These are phyloP conservation scores for Carex arenaria DNA, from an alignment of 202 grass and related monocot genomes.

Conservation along the genomic window DNA sequence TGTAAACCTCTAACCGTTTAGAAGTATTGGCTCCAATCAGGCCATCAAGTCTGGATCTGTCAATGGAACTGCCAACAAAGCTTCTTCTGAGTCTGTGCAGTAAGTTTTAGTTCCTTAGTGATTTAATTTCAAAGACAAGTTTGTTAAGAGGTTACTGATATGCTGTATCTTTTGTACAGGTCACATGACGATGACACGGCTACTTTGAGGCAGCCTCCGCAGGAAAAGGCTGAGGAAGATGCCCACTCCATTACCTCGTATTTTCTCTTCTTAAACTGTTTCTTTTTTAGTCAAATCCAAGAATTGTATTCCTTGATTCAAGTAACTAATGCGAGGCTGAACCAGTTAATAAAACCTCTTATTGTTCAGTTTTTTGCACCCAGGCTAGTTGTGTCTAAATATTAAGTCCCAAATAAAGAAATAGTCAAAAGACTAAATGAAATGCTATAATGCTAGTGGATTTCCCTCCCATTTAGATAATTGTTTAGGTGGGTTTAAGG, in stretches of 20 bases:
- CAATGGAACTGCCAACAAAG: conserved; percentile 38
- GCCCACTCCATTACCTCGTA: conserved; percentile 73
- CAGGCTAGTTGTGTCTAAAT: background rate
- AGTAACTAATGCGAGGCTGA: background rate
- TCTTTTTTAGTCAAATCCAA: background rate
- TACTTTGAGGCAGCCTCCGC: conserved; percentile 24
- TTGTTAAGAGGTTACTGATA: conserved; percentile 22
- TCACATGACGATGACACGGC: conserved; percentile 28
- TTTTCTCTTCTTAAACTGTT: background rate
- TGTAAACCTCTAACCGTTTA: conserved; percentile 28
- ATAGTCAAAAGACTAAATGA: background rate
- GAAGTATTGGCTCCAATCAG: conserved; percentile 31
- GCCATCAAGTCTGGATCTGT: conserved; percentile 56
- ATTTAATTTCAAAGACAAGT: conserved; percentile 2
- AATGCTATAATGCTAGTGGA: background rate
- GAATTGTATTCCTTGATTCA: background rate
- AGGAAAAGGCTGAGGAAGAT: conserved; percentile 57
- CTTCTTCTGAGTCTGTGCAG: conserved; percentile 43
- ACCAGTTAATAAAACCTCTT: background rate
- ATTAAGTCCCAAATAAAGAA: background rate
- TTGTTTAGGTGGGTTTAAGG: background rate
- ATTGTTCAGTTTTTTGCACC: background rate
- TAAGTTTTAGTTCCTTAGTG: conserved; percentile 31
- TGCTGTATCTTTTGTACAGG: conserved; percentile 33
- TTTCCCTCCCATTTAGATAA: background rate